Conservation (phyloP, 768 basidiomycete genomes). For the Xerocomellus chrysenteron region DNA sequence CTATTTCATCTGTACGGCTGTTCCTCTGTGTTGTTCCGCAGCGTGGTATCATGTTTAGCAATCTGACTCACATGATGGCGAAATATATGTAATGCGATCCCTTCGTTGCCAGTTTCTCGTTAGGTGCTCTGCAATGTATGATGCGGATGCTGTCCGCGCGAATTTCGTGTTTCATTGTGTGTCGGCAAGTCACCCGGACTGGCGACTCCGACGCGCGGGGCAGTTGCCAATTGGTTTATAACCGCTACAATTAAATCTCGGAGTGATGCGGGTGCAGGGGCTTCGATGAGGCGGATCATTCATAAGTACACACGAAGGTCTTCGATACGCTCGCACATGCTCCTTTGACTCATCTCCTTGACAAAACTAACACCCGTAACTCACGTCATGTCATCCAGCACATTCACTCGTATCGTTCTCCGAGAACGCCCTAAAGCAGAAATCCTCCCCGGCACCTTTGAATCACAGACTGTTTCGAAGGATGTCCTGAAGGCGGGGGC, state of each 20-base stretch:
- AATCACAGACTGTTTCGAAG: slow-evolving; percentile 51
- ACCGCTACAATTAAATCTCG: too few species aligned
- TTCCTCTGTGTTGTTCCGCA: slow-evolving; percentile 1
- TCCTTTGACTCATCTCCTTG: not conserved
- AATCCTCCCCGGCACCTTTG: slow-evolving; percentile 75
- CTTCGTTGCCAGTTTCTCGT: too few species aligned
- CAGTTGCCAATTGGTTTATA: too few species aligned
- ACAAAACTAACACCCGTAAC: not conserved
- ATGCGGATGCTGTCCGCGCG: too few species aligned
- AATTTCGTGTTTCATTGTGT: too few species aligned
- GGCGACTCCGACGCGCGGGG: too few species aligned
- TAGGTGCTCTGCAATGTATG: too few species aligned
- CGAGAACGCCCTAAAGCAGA: slow-evolving; percentile 68
- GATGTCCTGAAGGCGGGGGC: slow-evolving; percentile 50
- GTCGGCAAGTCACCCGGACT: too few species aligned
- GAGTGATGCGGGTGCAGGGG: too few species aligned
- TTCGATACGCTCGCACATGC: not conserved
- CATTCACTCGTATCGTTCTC: slow-evolving; percentile 71
- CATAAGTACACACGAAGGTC: not conserved
- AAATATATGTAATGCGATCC: too few species aligned
- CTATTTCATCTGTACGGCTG: slow-evolving; percentile 14
- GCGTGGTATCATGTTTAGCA: not conserved
- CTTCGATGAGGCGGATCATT: not conserved
- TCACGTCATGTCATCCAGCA: slow-evolving; percentile 21
- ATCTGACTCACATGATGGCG: not conserved